Conservation (phyloP, 2,329 filamentous ascomycete genomes). For the Beauveria medogensis region DNA sequence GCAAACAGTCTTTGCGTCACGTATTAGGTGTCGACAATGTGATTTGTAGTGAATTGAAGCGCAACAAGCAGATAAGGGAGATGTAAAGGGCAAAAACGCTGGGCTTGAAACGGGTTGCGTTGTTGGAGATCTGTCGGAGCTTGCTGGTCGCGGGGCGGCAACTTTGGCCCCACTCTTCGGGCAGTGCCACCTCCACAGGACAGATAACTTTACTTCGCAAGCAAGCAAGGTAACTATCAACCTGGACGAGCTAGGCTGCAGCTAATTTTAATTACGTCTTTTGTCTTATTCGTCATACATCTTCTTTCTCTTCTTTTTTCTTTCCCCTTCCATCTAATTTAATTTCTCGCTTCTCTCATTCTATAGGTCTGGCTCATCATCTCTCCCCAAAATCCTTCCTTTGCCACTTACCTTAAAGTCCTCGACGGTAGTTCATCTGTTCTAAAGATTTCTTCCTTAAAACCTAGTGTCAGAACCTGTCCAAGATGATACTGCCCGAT, state of each 20-base stretch:
- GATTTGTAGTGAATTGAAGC: background rate
- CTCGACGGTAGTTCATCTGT: no score
- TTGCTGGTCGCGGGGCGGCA: constrained; percentile 6
- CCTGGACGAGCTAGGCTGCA: background rate
- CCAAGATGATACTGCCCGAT: no score
- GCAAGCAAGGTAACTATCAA: background rate
- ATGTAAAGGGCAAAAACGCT: background rate
- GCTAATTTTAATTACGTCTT: background rate
- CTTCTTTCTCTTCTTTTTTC: no score
- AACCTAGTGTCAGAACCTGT: no score
- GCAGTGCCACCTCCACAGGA: constrained; percentile 1
- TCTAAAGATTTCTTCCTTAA: no score
- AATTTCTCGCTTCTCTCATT: no score
- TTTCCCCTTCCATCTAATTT: no score
- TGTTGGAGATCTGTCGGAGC: constrained; percentile 10
- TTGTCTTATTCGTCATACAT: background rate
- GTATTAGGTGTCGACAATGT: background rate
- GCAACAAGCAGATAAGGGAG: background rate
- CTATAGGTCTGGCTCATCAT: no score
- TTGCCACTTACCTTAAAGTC: no score
- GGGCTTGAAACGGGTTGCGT: constrained; percentile 1
- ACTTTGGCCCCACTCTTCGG: constrained; percentile 5
- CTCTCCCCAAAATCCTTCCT: no score
- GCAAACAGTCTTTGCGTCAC: background rate
- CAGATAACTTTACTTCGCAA: background rate